Percentiles rank a stretch among this genome's conserved stretches.
phyloP scores from a whole-genome alignment of 1,284 basidiomycete species.

The Naganishia liquefaciens region DNA sequence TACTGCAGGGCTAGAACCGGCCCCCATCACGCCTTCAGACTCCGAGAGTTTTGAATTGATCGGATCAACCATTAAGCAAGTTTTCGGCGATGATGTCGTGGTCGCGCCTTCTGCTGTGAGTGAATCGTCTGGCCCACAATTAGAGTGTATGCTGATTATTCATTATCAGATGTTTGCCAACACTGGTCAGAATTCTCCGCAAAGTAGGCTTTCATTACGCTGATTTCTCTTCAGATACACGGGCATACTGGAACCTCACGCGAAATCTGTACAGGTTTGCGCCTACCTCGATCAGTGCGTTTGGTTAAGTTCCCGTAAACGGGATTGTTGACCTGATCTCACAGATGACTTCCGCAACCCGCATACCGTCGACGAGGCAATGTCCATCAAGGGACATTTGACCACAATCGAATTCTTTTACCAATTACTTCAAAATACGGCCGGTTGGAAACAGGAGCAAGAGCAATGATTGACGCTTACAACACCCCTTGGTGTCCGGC shows the following conservation, averaged over 20 bases:
- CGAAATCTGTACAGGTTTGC: constrained; percentile 57
- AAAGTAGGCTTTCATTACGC: neutral
- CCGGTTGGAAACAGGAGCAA: constrained; percentile 45
- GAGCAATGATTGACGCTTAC: constrained; percentile 1
- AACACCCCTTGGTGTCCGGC: neutral
- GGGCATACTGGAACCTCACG: constrained; percentile 54
- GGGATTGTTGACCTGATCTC: neutral
- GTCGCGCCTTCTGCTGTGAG: constrained; percentile 57
- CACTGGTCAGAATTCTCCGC: constrained; percentile 7
- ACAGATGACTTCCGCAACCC: constrained; percentile 46
- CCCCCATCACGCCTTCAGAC: constrained; percentile 54
- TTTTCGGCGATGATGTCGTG: constrained; percentile 53
- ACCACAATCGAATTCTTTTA: constrained; percentile 57
- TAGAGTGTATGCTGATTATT: neutral
- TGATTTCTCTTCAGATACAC: constrained; percentile 51
- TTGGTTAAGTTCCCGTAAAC: neutral
- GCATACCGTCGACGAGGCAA: constrained; percentile 58
- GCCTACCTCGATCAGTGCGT: constrained; percentile 44
- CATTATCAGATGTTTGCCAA: constrained; percentile 28
- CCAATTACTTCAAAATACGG: constrained; percentile 56
- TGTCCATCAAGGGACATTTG: constrained; percentile 53
- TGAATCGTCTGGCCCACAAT: constrained; percentile 31
- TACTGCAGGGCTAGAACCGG: constrained; percentile 52
- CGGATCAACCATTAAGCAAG: constrained; percentile 51
- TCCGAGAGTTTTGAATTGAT: constrained; percentile 53